These are phyloP conservation scores for Hygrophorus pudorinus DNA, from an alignment of 768 basidiomycete genomes.

Conservation along the genomic window DNA sequence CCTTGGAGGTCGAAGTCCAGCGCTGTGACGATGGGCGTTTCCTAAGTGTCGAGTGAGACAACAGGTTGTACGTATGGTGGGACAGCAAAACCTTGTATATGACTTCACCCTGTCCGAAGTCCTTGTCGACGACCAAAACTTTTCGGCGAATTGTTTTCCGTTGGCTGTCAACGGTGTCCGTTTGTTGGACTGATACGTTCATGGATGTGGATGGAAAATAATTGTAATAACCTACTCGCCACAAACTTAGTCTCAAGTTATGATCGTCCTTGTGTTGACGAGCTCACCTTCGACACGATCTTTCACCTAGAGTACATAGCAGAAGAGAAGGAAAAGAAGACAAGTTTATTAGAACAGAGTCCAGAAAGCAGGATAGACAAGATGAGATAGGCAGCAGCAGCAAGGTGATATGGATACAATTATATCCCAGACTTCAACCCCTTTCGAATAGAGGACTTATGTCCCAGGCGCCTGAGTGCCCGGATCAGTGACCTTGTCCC, in stretches of 20 bases:
- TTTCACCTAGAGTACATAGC: slow-evolving; percentile 40
- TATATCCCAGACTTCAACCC: background rate
- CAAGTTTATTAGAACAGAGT: slow-evolving; percentile 54
- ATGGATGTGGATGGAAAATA: slow-evolving; percentile 63
- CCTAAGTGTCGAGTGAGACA: slow-evolving; percentile 30
- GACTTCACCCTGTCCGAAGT: slow-evolving; percentile 58
- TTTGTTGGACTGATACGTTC: slow-evolving; percentile 53
- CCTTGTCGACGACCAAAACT: slow-evolving; percentile 53
- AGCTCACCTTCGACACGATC: slow-evolving; percentile 68
- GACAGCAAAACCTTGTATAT: slow-evolving; percentile 56
- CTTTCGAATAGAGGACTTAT: slow-evolving; percentile 11
- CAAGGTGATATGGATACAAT: slow-evolving; percentile 5
- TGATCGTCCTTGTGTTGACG: slow-evolving; percentile 1
- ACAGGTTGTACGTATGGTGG: slow-evolving; percentile 3
- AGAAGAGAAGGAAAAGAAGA: slow-evolving; percentile 19
- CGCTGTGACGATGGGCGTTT: slow-evolving; percentile 59
- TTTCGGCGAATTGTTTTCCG: slow-evolving; percentile 31
- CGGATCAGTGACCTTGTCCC: slow-evolving; percentile 80
- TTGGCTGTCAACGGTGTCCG: slow-evolving; percentile 12
- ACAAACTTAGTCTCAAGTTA: slow-evolving; percentile 10
- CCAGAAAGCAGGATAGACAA: slow-evolving; percentile 13
- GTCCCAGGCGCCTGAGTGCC: slow-evolving; percentile 42
- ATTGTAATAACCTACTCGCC: slow-evolving; percentile 58
- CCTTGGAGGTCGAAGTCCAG: slow-evolving; percentile 66
- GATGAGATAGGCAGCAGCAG: slow-evolving; percentile 5